Conservation (phyloP, 2,329 filamentous ascomycete species). For the Tolypocladium paradoxum region DNA sequence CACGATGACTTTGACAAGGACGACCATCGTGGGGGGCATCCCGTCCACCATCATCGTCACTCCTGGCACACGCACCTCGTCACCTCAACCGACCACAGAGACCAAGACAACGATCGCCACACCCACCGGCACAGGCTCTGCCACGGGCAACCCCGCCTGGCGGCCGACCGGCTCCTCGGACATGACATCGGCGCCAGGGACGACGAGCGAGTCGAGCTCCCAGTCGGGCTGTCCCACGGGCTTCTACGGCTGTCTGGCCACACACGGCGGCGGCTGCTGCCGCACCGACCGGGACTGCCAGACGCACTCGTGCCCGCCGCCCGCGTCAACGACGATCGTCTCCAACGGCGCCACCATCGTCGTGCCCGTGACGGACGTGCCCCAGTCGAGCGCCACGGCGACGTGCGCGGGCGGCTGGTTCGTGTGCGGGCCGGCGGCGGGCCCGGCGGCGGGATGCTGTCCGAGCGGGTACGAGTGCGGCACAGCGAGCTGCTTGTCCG, state of each 20-base stretch:
- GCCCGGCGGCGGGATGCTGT: conserved; percentile 72
- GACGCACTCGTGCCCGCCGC: conserved; percentile 63
- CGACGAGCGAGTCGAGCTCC: conserved; percentile 23
- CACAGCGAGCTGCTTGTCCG: conserved; percentile 56
- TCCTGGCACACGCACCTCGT: conserved; percentile 25
- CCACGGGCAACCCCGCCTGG: conserved; percentile 32
- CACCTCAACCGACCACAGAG: conserved; percentile 24
- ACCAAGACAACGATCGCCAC: conserved; percentile 23
- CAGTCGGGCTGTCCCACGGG: conserved; percentile 63
- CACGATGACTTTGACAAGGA: conserved; percentile 28
- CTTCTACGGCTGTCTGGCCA: conserved; percentile 83
- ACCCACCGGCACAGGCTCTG: conserved; percentile 23
- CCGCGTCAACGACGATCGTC: conserved; percentile 51
- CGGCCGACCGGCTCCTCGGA: conserved; percentile 22
- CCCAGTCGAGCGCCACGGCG: conserved; percentile 28
- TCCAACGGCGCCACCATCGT: conserved; percentile 60
- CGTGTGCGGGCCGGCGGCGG: conserved; percentile 46
- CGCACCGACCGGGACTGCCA: conserved; percentile 78
- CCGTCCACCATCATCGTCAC: conserved; percentile 31
- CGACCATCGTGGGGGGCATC: conserved; percentile 23
- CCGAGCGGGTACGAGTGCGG: conserved; percentile 68
- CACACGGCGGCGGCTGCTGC: conserved; percentile 77
- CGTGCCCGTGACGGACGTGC: conserved; percentile 42
- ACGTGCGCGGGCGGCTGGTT: conserved; percentile 75
- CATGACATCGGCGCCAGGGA: conserved; percentile 25